A percentile compares a stretch with the other conserved stretches of the same genome.
Conservation (phyloP, 2,329 filamentous ascomycete genomes). For the Colletotrichum eleusines region DNA sequence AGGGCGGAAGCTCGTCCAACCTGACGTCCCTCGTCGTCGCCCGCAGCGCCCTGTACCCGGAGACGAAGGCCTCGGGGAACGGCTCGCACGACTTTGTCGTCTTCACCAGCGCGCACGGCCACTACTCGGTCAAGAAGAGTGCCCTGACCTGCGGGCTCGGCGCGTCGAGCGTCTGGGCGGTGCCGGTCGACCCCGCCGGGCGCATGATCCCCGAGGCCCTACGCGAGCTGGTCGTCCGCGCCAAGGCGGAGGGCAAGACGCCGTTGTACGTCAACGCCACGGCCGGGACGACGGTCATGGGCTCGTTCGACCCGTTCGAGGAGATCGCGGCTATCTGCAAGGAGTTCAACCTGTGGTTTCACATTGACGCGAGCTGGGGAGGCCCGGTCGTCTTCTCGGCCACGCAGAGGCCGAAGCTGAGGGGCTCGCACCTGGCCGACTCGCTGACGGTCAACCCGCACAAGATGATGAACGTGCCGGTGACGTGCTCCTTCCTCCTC, state of each 20-base stretch:
- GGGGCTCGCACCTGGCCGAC: conserved; percentile 80
- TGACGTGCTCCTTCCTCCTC: conserved; percentile 92
- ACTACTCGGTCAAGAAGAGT: conserved; percentile 95
- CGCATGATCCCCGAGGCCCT: conserved; percentile 78
- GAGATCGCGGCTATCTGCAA: conserved; percentile 78
- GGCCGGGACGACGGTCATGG: conserved; percentile 92
- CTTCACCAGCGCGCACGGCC: conserved; percentile 90
- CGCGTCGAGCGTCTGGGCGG: conserved; percentile 75
- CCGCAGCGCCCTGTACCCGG: conserved; percentile 85
- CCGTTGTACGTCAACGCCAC: conserved; percentile 97
- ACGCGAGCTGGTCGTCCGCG: conserved; percentile 69
- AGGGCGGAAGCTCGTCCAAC: conserved; percentile 88
- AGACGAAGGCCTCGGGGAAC: conserved; percentile 81
- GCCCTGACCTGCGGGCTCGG: conserved; percentile 92
- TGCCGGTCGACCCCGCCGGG: conserved; percentile 80
- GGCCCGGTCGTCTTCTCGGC: conserved; percentile 83
- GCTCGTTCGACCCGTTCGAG: conserved; percentile 85
- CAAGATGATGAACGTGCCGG: conserved; percentile 94
- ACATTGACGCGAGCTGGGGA: conserved; percentile 94
- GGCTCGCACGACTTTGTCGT: conserved; percentile 75
- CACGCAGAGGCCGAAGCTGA: conserved; percentile 72
- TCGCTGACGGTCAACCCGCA: conserved; percentile 92
- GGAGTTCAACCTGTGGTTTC: conserved; percentile 84
- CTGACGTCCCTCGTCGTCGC: conserved; percentile 87
- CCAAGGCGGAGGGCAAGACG: conserved; percentile 76